A percentile compares a stretch with the other conserved stretches of the same genome.
Evolutionary conservation across 805 yeast species (phyloP).

Genomic region (Ogataea nonfermentans): DNA sequence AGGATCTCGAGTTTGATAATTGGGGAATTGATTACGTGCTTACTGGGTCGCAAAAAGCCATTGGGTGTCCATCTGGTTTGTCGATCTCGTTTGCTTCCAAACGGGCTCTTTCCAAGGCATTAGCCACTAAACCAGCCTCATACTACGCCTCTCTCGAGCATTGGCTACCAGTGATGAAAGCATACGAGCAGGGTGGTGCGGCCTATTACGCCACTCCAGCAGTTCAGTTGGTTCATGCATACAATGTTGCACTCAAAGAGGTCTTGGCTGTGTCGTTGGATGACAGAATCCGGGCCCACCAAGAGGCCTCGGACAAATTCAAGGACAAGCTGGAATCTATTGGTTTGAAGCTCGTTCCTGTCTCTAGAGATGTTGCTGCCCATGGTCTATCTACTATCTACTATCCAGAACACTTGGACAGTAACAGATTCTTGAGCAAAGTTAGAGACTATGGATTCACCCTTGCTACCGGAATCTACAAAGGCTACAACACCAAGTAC

Average conservation of each 20-base stretch:
- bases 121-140: conserved; percentile 47
- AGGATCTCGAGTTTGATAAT: conserved; percentile 74
- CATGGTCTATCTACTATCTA: conserved; percentile 85
- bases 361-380: conserved; percentile 65
- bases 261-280: conserved; percentile 54
- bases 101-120: conserved; percentile 67
- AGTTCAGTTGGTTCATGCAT: conserved; percentile 78
- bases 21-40: conserved; percentile 90
- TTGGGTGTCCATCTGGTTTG: conserved; percentile 93
- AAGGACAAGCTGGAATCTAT: conserved; percentile 54
- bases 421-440: conserved; percentile 59
- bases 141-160: conserved; percentile 71
- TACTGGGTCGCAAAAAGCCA: conserved; percentile 93
- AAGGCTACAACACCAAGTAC: conserved; percentile 73
- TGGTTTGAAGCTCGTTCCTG: conserved; percentile 66
- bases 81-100: conserved; percentile 72
- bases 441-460: conserved; percentile 66
- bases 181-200: conserved; percentile 74
- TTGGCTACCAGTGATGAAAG: conserved; percentile 88
- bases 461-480: conserved; percentile 89
- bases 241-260: conserved; percentile 72
- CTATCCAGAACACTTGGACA: conserved; percentile 72
- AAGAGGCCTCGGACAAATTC: conserved; percentile 58
- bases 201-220: conserved; percentile 98
- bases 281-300: conserved; percentile 62